A percentile compares a stretch with the other conserved stretches of the same genome.
Conservation (phyloP, 306 rosid species). For the Begonia peltatifolia region DNA sequence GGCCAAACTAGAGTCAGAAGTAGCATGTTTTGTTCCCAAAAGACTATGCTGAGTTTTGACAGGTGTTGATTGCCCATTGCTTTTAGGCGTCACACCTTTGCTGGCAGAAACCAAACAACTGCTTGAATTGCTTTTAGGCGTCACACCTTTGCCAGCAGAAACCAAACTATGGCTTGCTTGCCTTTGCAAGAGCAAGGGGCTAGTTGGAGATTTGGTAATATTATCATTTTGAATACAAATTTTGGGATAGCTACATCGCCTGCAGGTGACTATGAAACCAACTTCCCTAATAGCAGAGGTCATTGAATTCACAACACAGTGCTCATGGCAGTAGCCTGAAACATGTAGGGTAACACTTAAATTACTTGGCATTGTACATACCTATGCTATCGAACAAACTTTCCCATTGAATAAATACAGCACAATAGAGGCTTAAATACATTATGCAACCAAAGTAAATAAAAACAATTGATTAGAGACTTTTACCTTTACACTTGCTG, state of each 20-base stretch:
- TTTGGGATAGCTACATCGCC: conserved; percentile 46
- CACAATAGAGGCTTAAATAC: too few relatives aligned
- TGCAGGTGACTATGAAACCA: conserved; percentile 47
- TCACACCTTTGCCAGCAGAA: conserved; percentile 28
- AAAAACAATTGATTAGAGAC: too few relatives aligned
- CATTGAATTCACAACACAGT: conserved; percentile 41
- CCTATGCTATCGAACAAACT: too few relatives aligned
- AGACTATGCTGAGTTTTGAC: conserved; percentile 22
- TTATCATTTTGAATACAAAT: conserved; percentile 31
- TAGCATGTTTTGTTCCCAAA: conserved; percentile 24
- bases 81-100: conserved; percentile 30
- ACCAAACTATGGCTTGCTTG: conserved; percentile 28
- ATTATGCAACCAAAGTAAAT: too few relatives aligned
- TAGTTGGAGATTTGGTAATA: conserved; percentile 62
- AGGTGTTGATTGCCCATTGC: conserved; percentile 22
- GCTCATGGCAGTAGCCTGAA: conserved; percentile 66
- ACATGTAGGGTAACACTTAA: not conserved
- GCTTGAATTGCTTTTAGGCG: conserved; percentile 11
- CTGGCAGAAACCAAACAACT: conserved; percentile 17
- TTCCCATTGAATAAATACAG: too few relatives aligned
- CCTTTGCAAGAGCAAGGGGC: conserved; percentile 53
- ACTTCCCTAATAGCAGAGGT: conserved; percentile 26
- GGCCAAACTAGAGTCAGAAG: conserved; percentile 28
- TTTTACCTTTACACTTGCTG: conserved; percentile 69
- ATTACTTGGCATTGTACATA: too few relatives aligned